phyloP scores from a whole-genome alignment of 2,329 filamentous ascomycete genomes.

The Beauveria australis region DNA sequence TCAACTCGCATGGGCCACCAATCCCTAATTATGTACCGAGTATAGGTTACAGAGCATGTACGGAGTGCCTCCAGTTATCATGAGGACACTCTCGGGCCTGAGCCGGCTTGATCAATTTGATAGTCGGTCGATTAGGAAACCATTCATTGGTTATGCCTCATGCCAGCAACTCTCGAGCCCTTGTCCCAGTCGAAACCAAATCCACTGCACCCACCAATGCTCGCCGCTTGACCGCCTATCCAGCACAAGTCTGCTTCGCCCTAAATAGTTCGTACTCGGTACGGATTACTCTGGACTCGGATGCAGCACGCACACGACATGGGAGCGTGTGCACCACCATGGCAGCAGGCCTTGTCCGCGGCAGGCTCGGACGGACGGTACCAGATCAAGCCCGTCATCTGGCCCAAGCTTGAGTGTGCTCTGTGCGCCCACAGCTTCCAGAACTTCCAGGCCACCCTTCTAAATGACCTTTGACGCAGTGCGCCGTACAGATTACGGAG shows the following conservation, averaged over 20 bases:
- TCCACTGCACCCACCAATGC: background rate
- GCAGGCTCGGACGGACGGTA: constrained; percentile 4
- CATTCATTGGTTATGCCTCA: background rate
- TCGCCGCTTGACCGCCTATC: constrained; percentile 7
- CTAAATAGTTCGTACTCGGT: background rate
- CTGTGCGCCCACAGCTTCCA: constrained; percentile 1
- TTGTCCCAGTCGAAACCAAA: constrained; percentile 4
- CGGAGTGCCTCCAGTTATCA: background rate
- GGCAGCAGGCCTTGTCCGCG: background rate
- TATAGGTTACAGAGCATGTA: background rate
- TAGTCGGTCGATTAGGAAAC: background rate
- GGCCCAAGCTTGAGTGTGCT: background rate
- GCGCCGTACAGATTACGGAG: background rate
- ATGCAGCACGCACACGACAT: background rate
- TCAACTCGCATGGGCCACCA: background rate
- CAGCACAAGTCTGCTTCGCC: background rate
- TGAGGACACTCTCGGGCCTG: background rate
- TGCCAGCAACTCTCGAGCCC: background rate
- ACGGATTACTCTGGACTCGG: too few species aligned
- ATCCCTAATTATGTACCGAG: too few species aligned
- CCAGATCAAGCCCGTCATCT: constrained; percentile 5
- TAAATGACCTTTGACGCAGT: background rate
- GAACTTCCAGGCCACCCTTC: background rate
- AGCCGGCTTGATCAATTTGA: background rate
- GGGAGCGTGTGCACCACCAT: background rate